These are phyloP conservation scores for Lactuca sativa DNA, from an alignment of 129 eudicot genomes.

Conservation along the genomic window DNA sequence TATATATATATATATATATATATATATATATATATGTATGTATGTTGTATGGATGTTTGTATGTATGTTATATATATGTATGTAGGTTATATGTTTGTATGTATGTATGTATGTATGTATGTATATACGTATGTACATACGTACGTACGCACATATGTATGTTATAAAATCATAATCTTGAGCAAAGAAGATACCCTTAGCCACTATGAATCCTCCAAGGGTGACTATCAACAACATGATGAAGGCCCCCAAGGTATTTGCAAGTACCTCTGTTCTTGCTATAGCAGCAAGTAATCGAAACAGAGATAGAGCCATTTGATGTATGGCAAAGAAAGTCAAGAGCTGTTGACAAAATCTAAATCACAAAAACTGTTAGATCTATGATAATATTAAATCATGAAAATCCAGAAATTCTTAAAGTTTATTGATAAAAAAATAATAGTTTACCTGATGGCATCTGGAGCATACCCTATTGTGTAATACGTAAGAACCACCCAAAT, in stretches of 20 bases:
- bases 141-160: no score
- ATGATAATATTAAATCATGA: not conserved
- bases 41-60: no score
- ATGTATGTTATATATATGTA: no score
- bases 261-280: slow-evolving; percentile 39
- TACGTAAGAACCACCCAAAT: slow-evolving; percentile 44
- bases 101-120: no score
- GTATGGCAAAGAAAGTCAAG: slow-evolving; percentile 38
- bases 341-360: slow-evolving; percentile 32
- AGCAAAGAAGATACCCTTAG: slow-evolving; percentile 30
- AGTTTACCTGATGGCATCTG: slow-evolving; percentile 29
- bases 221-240: slow-evolving; percentile 29
- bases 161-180: not conserved
- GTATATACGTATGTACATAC: no score
- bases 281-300: slow-evolving; percentile 39
- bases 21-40: no score
- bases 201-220: slow-evolving; percentile 41
- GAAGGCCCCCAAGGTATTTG: slow-evolving; percentile 40
- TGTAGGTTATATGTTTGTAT: no score
- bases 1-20: no score
- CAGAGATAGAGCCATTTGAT: slow-evolving; percentile 46
- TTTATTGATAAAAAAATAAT: not conserved
- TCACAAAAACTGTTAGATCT: slow-evolving; percentile 9
- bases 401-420: not conserved
- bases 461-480: slow-evolving; percentile 38